Percentiles rank a stretch among this genome's conserved stretches.
Evolutionary conservation across 2,329 filamentous ascomycete species (phyloP).

Genomic region (Penicillium brasilianum): DNA sequence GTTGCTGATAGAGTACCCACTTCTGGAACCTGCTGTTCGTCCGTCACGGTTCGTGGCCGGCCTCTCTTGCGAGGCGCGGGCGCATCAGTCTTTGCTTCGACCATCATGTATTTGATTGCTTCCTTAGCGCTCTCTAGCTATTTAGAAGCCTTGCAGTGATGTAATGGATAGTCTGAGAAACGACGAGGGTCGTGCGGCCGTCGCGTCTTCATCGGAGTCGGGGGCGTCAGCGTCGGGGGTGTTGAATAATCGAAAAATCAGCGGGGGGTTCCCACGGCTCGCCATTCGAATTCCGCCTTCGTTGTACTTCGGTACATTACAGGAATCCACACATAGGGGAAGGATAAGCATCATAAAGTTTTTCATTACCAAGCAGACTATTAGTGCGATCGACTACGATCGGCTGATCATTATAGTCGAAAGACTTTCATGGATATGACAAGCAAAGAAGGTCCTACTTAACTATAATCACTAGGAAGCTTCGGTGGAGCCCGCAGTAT

Average conservation of each 20-base stretch:
- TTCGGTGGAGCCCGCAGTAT: no score
- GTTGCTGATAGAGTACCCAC: slow-evolving; percentile 19
- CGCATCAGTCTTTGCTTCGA: slow-evolving; percentile 9
- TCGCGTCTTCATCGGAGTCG: slow-evolving; percentile 9
- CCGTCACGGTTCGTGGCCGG: slow-evolving; percentile 28
- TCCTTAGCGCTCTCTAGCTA: neutral
- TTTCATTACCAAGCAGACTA: neutral
- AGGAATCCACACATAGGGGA: no score
- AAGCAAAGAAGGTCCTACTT: no score
- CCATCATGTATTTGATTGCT: neutral
- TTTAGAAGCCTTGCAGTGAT: slow-evolving; percentile 2
- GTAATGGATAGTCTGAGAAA: slow-evolving; percentile 9
- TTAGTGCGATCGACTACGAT: no score
- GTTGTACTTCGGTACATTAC: neutral
- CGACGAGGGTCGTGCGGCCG: neutral
- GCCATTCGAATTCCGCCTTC: neutral
- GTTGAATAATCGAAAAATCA: slow-evolving; percentile 27
- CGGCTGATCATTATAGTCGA: neutral
- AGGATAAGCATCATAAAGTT: neutral
- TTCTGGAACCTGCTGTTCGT: slow-evolving; percentile 31
- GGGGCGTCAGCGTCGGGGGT: slow-evolving; percentile 1
- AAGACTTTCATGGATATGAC: neutral
- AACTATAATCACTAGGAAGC: no score
- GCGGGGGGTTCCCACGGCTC: neutral
- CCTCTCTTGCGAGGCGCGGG: slow-evolving; percentile 31